Evolutionary conservation across 2,329 filamentous ascomycete genomes (phyloP).

Genomic region (Pseudogymnoascus sp.): DNA sequence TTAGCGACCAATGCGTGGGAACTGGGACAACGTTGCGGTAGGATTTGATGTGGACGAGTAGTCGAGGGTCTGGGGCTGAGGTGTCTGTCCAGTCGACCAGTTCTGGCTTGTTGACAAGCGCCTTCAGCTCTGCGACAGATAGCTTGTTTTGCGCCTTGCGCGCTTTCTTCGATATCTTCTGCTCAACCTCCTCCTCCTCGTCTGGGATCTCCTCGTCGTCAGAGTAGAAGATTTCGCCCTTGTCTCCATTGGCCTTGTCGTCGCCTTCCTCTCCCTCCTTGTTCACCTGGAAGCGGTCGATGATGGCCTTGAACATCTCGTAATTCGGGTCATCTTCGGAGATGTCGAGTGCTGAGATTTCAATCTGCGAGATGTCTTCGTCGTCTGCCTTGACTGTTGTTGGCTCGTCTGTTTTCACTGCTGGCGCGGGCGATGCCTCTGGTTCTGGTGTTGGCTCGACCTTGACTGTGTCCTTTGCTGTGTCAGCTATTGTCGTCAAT

Average conservation of each 20-base stretch:
- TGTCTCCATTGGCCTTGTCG: conserved; percentile 62
- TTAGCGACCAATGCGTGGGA: conserved; percentile 87
- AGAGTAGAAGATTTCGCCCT: conserved; percentile 76
- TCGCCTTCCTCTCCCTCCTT: conserved; percentile 55
- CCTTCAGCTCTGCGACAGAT: conserved; percentile 91
- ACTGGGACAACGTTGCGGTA: conserved; percentile 94
- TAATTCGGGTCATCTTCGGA: conserved; percentile 69
- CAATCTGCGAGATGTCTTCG: conserved; percentile 34
- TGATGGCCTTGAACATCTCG: conserved; percentile 74
- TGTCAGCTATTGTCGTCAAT: background rate
- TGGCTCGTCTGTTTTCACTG: conserved; percentile 31
- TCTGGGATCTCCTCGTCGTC: conserved; percentile 82
- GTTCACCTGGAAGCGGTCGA: conserved; percentile 67
- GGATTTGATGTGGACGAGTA: conserved; percentile 90
- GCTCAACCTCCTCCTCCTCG: conserved; percentile 66
- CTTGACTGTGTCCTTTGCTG: conserved; percentile 25
- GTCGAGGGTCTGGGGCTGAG: conserved; percentile 77
- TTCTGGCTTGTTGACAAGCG: conserved; percentile 82
- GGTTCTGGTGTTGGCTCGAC: conserved; percentile 25
- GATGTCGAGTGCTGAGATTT: conserved; percentile 40
- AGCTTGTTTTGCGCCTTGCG: conserved; percentile 85
- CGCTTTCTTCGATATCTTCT: conserved; percentile 88
- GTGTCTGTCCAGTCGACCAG: conserved; percentile 97
- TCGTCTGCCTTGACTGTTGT: conserved; percentile 26
- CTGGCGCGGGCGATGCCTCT: conserved; percentile 19